Evolutionary conservation across 352 stramenopile genomes (phyloP).

Genomic region (Plasmopara halstedii): DNA sequence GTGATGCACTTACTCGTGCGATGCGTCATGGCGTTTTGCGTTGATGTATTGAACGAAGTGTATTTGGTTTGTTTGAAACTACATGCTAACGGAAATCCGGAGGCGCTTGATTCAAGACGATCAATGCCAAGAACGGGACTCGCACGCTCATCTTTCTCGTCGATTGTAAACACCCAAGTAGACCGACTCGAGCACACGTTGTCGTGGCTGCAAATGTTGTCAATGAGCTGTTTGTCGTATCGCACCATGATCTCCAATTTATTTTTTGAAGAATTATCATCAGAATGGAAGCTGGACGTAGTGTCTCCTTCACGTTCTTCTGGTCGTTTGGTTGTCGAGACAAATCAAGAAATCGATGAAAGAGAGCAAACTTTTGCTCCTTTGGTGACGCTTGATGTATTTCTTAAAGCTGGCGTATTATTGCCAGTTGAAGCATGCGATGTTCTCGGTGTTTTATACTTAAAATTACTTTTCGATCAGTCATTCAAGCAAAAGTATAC

Average conservation of each 20-base stretch:
- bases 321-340: slow-evolving; percentile 5
- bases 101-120: slow-evolving; percentile 26
- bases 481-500: slow-evolving; percentile 78
- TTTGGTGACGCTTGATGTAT: slow-evolving; percentile 54
- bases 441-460: slow-evolving; percentile 68
- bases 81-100: slow-evolving; percentile 17
- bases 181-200: slow-evolving; percentile 53
- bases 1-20: slow-evolving; percentile 39
- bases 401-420: slow-evolving; percentile 61
- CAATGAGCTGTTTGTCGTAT: slow-evolving; percentile 66
- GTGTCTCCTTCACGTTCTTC: slow-evolving; percentile 1
- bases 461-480: slow-evolving; percentile 77
- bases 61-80: slow-evolving; percentile 41
- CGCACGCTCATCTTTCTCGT: slow-evolving; percentile 30
- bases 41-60: slow-evolving; percentile 51
- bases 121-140: slow-evolving; percentile 40
- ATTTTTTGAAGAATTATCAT: slow-evolving; percentile 56
- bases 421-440: slow-evolving; percentile 66
- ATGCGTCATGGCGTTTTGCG: slow-evolving; percentile 42
- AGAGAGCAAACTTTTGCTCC: background rate
- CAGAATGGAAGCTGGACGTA: slow-evolving; percentile 34
- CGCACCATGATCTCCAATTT: slow-evolving; percentile 45
- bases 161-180: slow-evolving; percentile 40
- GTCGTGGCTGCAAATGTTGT: slow-evolving; percentile 59
- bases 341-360: background rate